These are phyloP conservation scores for Trichoderma endophyticum DNA, from an alignment of 2,329 filamentous ascomycete genomes.

Conservation along the genomic window DNA sequence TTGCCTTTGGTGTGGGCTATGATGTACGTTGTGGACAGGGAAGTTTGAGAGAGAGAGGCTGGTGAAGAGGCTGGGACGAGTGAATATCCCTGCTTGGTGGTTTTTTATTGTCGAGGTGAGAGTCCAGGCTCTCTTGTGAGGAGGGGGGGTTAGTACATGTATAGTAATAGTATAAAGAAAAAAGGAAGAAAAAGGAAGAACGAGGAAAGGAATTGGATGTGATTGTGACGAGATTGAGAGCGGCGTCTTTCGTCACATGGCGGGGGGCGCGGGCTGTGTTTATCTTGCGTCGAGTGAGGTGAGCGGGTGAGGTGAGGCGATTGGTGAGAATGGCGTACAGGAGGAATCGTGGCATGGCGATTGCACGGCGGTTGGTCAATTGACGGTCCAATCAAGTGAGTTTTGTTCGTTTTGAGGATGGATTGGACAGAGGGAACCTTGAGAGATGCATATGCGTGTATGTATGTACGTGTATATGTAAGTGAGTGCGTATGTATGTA, in stretches of 20 bases:
- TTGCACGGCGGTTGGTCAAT: neutral
- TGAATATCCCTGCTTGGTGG: neutral
- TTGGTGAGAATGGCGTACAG: slow-evolving; percentile 2
- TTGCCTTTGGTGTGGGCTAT: neutral
- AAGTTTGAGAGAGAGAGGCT: neutral
- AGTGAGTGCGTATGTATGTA: neutral
- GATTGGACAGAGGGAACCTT: neutral
- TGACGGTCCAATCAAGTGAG: neutral
- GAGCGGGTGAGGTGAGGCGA: neutral
- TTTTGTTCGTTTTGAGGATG: neutral
- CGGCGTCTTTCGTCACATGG: neutral
- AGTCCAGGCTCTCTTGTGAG: neutral
- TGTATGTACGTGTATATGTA: neutral
- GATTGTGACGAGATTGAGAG: neutral
- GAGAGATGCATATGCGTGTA: neutral
- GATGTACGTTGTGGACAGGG: neutral
- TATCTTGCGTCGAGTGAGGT: neutral
- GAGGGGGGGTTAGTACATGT: neutral
- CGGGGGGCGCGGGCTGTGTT: neutral
- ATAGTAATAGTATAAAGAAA: no score
- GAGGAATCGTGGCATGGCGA: neutral
- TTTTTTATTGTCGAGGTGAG: neutral
- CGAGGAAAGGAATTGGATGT: neutral
- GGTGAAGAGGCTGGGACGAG: neutral
- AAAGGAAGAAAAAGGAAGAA: neutral